Evolutionary conservation across 148 eudicot species (phyloP), one percentile per base, ranked within the genome.

Genomic region (Tetragonia tetragonoides): DNA sequence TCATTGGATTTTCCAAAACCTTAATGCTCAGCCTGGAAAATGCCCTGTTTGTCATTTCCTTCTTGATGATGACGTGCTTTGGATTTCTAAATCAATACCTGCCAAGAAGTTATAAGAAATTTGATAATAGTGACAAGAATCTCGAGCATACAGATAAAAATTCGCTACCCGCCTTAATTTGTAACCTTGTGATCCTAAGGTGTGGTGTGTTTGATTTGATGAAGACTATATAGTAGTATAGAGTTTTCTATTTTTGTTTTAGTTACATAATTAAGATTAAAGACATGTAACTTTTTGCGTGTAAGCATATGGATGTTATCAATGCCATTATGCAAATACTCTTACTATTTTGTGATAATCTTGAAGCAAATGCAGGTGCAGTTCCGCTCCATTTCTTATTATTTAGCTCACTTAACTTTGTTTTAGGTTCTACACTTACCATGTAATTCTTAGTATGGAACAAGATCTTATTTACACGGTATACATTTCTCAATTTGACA

Each of bases 31-130:
- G 42, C 69, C 70, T 2, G 68, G 68, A 37, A 65, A 9, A 1
- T 54, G 72, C 37, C 66, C 77, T 5, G 51, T 79, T 79, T 79
- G 81, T 10, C 81, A 79, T 53, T 79, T 79, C 53, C 66, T 73
- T 38, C 66, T 79, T 21, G 81, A 79, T 40, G 81, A 79, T 66
- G 81, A 79, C 24, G 81, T 79, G 16, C 61, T 79, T 23, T 79
- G 81, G 76, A 66, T 78, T 62, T 15, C 76, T 15, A 56, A 73
- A 38, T 72, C n/a, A 34, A n/a, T 20, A n/a, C 64, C 64, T 60
- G 6, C 64, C 8, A 60, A 60, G n/a, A 60, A 8, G 28, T 68
- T 37, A 39, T 67, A 20, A 20, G 14, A 39, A 10, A 16, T 71
- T 18, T 12, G 3, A 69, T 21, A 23, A 34, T 10, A 34, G 15